phyloP scores from a whole-genome alignment of 2,329 filamentous ascomycete genomes.

The Didymella pomorum region DNA sequence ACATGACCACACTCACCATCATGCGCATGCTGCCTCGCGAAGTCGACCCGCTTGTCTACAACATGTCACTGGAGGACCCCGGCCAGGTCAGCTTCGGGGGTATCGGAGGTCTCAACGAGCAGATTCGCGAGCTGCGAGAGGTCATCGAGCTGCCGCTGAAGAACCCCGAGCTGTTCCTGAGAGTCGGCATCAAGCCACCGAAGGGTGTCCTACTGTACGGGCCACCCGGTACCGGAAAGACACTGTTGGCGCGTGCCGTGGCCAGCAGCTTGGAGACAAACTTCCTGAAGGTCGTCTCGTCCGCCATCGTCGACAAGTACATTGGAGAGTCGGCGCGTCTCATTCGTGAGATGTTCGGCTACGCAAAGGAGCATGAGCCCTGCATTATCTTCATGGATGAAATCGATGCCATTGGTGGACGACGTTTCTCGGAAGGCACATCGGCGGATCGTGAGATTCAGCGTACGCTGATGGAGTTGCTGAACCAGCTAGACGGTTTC shows the following conservation, averaged over 20 bases:
- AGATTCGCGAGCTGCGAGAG: slow-evolving; percentile 95
- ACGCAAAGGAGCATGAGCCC: slow-evolving; percentile 98
- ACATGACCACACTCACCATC: slow-evolving; percentile 99
- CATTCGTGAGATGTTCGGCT: slow-evolving; percentile 99
- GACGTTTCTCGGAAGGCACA: slow-evolving; percentile 95
- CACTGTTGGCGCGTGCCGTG: slow-evolving; percentile 89
- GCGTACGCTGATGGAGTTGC: slow-evolving; percentile 95
- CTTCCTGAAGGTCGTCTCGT: slow-evolving; percentile 98
- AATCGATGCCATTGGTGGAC: slow-evolving; percentile 97
- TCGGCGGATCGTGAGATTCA: slow-evolving; percentile 98
- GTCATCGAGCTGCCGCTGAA: slow-evolving; percentile 98
- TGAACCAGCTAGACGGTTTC: slow-evolving; percentile 98
- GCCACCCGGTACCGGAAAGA: slow-evolving; percentile 96
- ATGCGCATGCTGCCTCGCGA: slow-evolving; percentile 99
- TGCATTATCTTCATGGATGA: slow-evolving; percentile 99
- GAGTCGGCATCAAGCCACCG: slow-evolving; percentile 98
- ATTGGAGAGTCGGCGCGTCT: slow-evolving; percentile 97
- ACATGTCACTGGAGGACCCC: slow-evolving; percentile 98
- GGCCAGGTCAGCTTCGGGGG: slow-evolving; percentile 97
- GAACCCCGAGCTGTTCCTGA: slow-evolving; percentile 95
- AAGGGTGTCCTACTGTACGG: slow-evolving; percentile 97
- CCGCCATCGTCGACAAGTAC: slow-evolving; percentile 99
- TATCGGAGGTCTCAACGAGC: slow-evolving; percentile 96
- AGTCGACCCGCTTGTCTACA: slow-evolving; percentile 98
- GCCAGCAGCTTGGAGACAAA: slow-evolving; percentile 97